Percentiles rank a stretch among this genome's conserved stretches.
Conservation (phyloP, 257 asterid genomes). For the Scutellaria minor region DNA sequence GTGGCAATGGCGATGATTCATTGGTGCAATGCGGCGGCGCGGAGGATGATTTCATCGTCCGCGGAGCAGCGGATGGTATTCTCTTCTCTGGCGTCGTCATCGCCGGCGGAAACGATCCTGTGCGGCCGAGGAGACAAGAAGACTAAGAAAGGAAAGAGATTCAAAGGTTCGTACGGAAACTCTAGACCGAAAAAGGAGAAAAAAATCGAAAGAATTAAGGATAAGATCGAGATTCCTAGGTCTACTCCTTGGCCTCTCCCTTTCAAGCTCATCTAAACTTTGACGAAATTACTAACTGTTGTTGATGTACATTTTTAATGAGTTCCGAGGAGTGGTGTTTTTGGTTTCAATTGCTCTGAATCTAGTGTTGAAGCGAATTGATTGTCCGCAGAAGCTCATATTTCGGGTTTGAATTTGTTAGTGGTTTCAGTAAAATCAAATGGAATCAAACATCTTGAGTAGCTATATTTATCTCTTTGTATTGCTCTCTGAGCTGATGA, state of each 20-base stretch:
- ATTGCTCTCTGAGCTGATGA: slow-evolving; percentile 21
- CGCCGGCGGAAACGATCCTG: slow-evolving; percentile 52
- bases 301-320: slow-evolving; percentile 29
- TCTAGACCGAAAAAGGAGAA: slow-evolving; percentile 74
- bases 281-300: slow-evolving; percentile 1
- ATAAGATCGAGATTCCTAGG: slow-evolving; percentile 81
- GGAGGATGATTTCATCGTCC: slow-evolving; percentile 41
- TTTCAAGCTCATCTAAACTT: slow-evolving; percentile 68
- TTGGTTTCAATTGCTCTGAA: slow-evolving; percentile 1
- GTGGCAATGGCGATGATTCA: slow-evolving; percentile 60
- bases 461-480: slow-evolving; percentile 8
- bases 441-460: slow-evolving; percentile 8
- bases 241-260: slow-evolving; percentile 98
- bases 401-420: slow-evolving; percentile 22
- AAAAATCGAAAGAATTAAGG: slow-evolving; percentile 75
- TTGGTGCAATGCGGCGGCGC: slow-evolving; percentile 51
- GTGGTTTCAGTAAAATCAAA: slow-evolving; percentile 22
- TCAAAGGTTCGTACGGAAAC: slow-evolving; percentile 83
- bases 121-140: slow-evolving; percentile 89
- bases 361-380: slow-evolving; percentile 23
- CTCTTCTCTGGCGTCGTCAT: slow-evolving; percentile 43
- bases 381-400: slow-evolving; percentile 14
- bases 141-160: slow-evolving; percentile 82
- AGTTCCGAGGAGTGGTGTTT: slow-evolving; percentile 1
- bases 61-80: slow-evolving; percentile 47